phyloP scores from a whole-genome alignment of 495 filamentous ascomycete genomes.

The Penicillium chermesinum region DNA sequence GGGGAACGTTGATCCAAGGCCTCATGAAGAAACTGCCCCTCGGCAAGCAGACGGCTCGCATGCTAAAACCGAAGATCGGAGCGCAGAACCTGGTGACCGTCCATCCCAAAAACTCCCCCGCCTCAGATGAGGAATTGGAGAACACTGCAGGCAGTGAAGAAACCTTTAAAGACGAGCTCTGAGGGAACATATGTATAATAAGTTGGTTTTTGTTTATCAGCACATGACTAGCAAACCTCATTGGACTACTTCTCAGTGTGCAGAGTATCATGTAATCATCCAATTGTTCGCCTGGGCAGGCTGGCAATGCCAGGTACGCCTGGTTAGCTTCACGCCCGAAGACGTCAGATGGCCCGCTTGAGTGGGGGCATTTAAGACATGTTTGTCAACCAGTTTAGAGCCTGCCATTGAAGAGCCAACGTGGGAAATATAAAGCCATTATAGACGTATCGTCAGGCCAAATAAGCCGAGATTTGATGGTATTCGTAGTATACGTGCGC shows the following conservation, averaged over 20 bases:
- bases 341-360: slow-evolving; percentile 24
- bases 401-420: background rate
- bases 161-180: slow-evolving; percentile 54
- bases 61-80: background rate
- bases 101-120: background rate
- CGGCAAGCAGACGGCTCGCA: too few relatives aligned
- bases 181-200: slow-evolving; percentile 14
- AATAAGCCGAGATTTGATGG: too few relatives aligned
- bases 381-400: background rate
- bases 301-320: slow-evolving; percentile 10
- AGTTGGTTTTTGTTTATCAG: slow-evolving; percentile 1
- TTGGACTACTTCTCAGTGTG: background rate
- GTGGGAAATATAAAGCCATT: background rate
- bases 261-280: background rate
- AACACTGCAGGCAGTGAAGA: slow-evolving; percentile 44
- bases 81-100: slow-evolving; percentile 9
- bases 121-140: background rate
- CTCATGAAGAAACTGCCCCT: slow-evolving; percentile 2
- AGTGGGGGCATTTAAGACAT: slow-evolving; percentile 12
- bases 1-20: slow-evolving; percentile 3
- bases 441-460: too few relatives aligned
- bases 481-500: too few relatives aligned
- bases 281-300: background rate
- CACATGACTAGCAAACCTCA: background rate
- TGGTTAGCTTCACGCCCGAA: slow-evolving; percentile 26